phyloP scores from a whole-genome alignment of 2,329 filamentous ascomycete genomes.

The Colletotrichum costaricense region DNA sequence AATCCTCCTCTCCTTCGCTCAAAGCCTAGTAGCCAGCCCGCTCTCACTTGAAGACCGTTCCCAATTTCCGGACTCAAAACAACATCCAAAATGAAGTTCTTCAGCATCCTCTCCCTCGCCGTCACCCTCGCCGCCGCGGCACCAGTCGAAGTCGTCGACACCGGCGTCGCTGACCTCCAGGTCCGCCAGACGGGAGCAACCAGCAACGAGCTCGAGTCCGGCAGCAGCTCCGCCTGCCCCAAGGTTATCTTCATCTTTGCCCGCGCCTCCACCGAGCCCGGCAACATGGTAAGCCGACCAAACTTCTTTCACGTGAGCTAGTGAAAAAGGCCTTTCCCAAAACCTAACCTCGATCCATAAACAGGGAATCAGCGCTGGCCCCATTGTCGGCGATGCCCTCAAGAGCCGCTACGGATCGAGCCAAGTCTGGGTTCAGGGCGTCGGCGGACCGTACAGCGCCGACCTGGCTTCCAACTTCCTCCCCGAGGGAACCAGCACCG shows the following conservation, averaged over 20 bases:
- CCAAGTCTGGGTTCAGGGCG: conserved; percentile 56
- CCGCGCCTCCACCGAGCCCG: conserved; percentile 51
- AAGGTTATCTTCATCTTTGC: conserved; percentile 52
- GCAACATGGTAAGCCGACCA: conserved; percentile 48
- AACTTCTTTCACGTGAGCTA: neutral
- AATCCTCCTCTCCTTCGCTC: conserved; percentile 18
- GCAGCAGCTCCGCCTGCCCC: conserved; percentile 46
- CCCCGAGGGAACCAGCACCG: conserved; percentile 48
- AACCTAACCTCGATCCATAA: neutral
- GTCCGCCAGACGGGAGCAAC: conserved; percentile 38
- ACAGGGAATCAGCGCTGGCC: conserved; percentile 45
- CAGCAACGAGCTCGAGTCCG: conserved; percentile 43
- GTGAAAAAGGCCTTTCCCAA: neutral
- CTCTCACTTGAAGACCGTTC: neutral
- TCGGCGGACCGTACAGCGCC: conserved; percentile 53
- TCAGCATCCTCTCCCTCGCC: conserved; percentile 35
- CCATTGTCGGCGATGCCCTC: conserved; percentile 43
- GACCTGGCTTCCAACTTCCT: conserved; percentile 49
- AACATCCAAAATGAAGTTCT: conserved; percentile 38
- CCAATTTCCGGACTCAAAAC: neutral
- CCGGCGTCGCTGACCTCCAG: conserved; percentile 17
- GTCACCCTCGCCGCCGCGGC: conserved; percentile 31
- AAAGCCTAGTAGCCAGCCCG: conserved; percentile 8
- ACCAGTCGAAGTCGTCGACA: conserved; percentile 27
- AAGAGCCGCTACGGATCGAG: conserved; percentile 40